Evolutionary conservation across 192 early-diverging fungal species (phyloP).

Genomic region (Jimgerdemannia lactiflua): DNA sequence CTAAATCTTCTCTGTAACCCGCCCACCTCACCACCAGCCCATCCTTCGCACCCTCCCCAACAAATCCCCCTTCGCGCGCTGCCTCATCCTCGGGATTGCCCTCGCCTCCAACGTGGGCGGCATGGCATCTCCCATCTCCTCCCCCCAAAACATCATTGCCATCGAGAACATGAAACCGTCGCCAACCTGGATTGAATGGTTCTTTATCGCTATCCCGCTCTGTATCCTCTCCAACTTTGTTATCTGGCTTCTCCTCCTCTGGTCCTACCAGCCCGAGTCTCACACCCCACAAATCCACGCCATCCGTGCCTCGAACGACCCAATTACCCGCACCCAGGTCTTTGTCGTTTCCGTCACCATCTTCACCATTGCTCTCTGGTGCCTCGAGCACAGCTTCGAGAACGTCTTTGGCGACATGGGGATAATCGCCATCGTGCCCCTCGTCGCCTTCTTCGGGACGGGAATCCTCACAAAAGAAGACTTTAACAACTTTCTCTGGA

Average conservation of each 20-base stretch:
- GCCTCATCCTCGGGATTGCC: slow-evolving; percentile 95
- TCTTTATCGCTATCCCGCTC: slow-evolving; percentile 82
- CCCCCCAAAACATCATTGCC: slow-evolving; percentile 97
- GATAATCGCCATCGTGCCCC: slow-evolving; percentile 87
- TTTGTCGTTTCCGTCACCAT: slow-evolving; percentile 77
- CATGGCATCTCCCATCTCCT: slow-evolving; percentile 96
- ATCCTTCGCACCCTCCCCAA: slow-evolving; percentile 88
- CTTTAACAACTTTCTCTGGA: slow-evolving; percentile 96
- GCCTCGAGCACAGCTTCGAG: slow-evolving; percentile 73
- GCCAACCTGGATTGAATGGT: slow-evolving; percentile 92
- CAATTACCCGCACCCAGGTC: slow-evolving; percentile 60
- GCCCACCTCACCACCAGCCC: slow-evolving; percentile 47
- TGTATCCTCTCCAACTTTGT: slow-evolving; percentile 75
- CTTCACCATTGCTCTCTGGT: slow-evolving; percentile 87
- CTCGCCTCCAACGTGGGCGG: slow-evolving; percentile 95
- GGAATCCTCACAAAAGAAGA: slow-evolving; percentile 94
- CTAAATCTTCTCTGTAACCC: not conserved
- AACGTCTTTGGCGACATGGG: slow-evolving; percentile 93
- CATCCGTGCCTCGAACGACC: slow-evolving; percentile 55
- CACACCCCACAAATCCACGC: slow-evolving; percentile 58
- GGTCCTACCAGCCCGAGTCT: slow-evolving; percentile 74
- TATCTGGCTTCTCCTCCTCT: slow-evolving; percentile 80
- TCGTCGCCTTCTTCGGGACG: slow-evolving; percentile 86
- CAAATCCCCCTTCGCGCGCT: slow-evolving; percentile 76
- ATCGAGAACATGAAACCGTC: slow-evolving; percentile 89